A percentile compares a stretch with the other conserved stretches of the same genome.
Evolutionary conservation across 441 rosid genomes (phyloP).

Genomic region (Pelargonium myrrhifolium): DNA sequence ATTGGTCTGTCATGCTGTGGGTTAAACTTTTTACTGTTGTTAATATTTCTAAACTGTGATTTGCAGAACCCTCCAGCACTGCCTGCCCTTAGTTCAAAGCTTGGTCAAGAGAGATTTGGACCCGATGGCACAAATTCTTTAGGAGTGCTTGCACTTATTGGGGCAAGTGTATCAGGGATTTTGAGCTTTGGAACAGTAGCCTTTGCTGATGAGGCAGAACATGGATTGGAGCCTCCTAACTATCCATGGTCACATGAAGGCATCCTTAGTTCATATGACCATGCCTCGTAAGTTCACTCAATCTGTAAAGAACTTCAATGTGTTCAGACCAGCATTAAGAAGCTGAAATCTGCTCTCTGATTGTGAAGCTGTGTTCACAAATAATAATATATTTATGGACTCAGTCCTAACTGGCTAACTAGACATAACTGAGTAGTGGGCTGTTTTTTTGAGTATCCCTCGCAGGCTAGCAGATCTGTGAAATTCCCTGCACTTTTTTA

Average conservation of each 20-base stretch:
- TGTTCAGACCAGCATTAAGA: not conserved
- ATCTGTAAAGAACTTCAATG: not conserved
- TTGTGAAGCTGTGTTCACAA: not conserved
- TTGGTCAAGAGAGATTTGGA: not conserved
- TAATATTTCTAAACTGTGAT: not conserved
- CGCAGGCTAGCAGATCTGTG: not conserved
- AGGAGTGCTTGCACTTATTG: slow-evolving; percentile 58
- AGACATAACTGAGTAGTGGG: not conserved
- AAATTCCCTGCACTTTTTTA: not conserved
- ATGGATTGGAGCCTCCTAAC: slow-evolving; percentile 67
- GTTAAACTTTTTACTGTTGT: not conserved
- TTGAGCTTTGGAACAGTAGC: slow-evolving; percentile 73
- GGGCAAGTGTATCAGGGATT: slow-evolving; percentile 86
- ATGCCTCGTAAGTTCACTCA: slow-evolving; percentile 93
- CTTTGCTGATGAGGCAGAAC: slow-evolving; percentile 97
- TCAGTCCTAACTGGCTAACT: not conserved
- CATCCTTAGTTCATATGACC: slow-evolving; percentile 96
- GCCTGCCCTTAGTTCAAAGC: not conserved
- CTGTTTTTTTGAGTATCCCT: too few relatives aligned
- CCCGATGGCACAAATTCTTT: slow-evolving; percentile 46
- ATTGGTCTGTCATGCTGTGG: not conserved
- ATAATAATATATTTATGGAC: not conserved
- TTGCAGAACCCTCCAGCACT: not conserved
- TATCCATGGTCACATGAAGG: slow-evolving; percentile 99
- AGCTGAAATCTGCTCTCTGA: not conserved